phyloP scores from a whole-genome alignment of 164 flowering plant species.

The Vitis labrusca region DNA sequence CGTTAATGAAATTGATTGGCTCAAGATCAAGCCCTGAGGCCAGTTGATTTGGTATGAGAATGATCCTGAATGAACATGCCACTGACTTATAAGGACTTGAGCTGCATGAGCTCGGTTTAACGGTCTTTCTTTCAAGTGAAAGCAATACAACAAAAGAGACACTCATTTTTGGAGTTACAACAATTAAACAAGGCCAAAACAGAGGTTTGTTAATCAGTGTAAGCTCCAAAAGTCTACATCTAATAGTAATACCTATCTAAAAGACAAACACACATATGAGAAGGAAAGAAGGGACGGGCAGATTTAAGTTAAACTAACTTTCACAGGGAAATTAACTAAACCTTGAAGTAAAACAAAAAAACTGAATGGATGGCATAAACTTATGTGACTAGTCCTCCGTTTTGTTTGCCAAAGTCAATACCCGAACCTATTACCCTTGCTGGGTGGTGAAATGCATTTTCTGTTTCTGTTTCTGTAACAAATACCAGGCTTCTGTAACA shows the following conservation, averaged over 20 bases:
- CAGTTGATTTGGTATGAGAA: too few species aligned
- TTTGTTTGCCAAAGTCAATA: conserved; percentile 63
- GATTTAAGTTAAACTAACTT: neutral
- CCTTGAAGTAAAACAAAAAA: neutral
- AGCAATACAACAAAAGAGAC: neutral
- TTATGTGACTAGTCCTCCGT: neutral
- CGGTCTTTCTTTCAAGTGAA: too few species aligned
- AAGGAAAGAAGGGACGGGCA: neutral
- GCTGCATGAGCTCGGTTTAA: too few species aligned
- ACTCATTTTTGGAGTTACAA: neutral
- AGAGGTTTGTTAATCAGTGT: neutral
- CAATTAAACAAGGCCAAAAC: neutral
- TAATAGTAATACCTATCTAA: neutral
- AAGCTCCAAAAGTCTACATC: neutral
- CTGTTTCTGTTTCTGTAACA: neutral
- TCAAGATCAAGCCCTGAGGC: too few species aligned
- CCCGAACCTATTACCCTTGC: conserved; percentile 82
- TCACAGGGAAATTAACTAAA: neutral
- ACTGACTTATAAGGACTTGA: too few species aligned
- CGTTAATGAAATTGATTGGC: too few species aligned
- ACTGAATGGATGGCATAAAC: neutral
- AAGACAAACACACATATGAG: neutral
- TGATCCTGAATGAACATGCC: too few species aligned
- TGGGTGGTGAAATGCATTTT: conserved; percentile 23
- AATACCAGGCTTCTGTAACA: conserved; percentile 22